Percentiles rank a stretch among this genome's conserved stretches.
phyloP scores from a whole-genome alignment of 2,329 filamentous ascomycete genomes.

The Nemania serpens region DNA sequence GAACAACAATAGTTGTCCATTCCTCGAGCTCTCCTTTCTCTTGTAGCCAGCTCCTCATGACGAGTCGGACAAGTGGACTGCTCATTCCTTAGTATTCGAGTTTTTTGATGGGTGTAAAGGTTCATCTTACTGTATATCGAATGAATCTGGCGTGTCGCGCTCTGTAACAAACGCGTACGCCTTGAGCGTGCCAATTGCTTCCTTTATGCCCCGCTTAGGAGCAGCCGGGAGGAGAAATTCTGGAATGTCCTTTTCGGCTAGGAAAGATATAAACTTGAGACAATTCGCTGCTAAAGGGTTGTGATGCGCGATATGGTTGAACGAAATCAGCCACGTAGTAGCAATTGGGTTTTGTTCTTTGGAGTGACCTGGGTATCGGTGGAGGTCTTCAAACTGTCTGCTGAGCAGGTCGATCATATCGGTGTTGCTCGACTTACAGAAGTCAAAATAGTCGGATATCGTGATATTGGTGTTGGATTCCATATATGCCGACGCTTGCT shows the following conservation, averaged over 20 bases:
- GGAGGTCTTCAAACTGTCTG: slow-evolving; percentile 39
- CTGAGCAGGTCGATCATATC: slow-evolving; percentile 36
- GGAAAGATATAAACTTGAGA: slow-evolving; percentile 34
- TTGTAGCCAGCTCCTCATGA: slow-evolving; percentile 10
- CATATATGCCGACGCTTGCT: slow-evolving; percentile 13
- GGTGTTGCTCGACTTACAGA: slow-evolving; percentile 32
- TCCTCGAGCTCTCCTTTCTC: neutral
- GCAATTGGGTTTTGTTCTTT: slow-evolving; percentile 8
- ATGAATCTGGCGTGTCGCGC: slow-evolving; percentile 1
- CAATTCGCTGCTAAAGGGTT: slow-evolving; percentile 6
- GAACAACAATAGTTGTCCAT: neutral
- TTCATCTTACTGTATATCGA: slow-evolving; percentile 11
- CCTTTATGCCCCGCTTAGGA: neutral
- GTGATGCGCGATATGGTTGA: neutral
- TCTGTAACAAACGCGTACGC: slow-evolving; percentile 16
- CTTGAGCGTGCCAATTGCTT: slow-evolving; percentile 5
- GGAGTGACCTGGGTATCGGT: slow-evolving; percentile 35
- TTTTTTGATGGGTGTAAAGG: no score
- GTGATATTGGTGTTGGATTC: slow-evolving; percentile 14
- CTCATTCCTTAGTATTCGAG: no score
- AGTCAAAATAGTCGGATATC: slow-evolving; percentile 34
- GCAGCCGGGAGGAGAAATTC: neutral
- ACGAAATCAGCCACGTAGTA: slow-evolving; percentile 13
- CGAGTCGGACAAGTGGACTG: slow-evolving; percentile 17
- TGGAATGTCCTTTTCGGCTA: slow-evolving; percentile 30